phyloP scores from a whole-genome alignment of 768 basidiomycete species.

The Leccinum uliginosum region DNA sequence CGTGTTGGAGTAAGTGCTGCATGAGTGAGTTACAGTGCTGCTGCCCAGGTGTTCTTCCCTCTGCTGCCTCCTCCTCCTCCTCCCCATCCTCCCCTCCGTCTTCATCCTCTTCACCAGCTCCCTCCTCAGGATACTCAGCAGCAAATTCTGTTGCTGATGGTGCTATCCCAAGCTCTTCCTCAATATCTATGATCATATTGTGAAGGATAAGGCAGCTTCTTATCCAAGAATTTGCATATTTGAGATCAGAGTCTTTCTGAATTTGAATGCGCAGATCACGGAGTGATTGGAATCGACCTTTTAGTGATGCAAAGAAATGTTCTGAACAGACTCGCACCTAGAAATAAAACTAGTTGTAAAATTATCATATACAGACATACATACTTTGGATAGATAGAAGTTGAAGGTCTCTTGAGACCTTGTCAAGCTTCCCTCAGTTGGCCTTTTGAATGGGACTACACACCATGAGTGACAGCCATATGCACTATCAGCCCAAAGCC shows the following conservation, averaged over 20 bases:
- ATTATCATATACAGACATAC: background rate
- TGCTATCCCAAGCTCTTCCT: constrained; percentile 1
- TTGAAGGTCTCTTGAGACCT: constrained; percentile 21
- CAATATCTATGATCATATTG: constrained; percentile 17
- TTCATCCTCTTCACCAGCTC: background rate
- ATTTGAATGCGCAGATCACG: constrained; percentile 9
- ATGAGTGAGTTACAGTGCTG: background rate
- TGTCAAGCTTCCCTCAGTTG: constrained; percentile 10
- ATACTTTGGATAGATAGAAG: constrained; percentile 19
- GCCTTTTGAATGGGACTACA: constrained; percentile 4
- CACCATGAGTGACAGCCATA: constrained; percentile 20
- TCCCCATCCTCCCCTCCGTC: background rate
- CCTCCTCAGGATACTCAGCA: background rate
- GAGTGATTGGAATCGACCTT: constrained; percentile 14
- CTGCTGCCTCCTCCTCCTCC: background rate
- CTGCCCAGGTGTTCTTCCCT: background rate
- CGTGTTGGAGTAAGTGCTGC: background rate
- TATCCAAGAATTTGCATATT: constrained; percentile 6
- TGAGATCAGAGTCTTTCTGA: background rate
- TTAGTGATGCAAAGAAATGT: constrained; percentile 10
- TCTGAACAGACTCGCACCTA: constrained; percentile 5
- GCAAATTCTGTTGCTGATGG: background rate
- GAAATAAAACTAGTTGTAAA: background rate
- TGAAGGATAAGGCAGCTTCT: constrained; percentile 4
- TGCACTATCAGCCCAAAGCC: constrained; percentile 19